These are phyloP conservation scores for Calonectria pseudoturangicola DNA, from an alignment of 2,329 filamentous ascomycete species.

Conservation along the genomic window DNA sequence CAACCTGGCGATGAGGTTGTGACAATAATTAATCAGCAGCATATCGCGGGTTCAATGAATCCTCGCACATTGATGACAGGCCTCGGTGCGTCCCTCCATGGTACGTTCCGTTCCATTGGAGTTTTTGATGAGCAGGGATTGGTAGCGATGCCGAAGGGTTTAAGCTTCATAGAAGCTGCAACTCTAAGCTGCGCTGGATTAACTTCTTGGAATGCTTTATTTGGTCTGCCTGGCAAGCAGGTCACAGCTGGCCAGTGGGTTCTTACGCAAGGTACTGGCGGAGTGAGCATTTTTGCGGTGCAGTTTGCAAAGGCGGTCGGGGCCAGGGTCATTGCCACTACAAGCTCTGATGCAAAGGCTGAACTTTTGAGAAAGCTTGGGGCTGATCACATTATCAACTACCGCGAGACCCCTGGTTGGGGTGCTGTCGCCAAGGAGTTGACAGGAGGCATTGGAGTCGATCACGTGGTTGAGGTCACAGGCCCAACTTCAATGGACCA, in stretches of 20 bases:
- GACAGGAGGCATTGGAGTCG: conserved; percentile 62
- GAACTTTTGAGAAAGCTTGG: conserved; percentile 61
- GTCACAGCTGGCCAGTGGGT: conserved; percentile 60
- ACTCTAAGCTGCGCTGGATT: conserved; percentile 72
- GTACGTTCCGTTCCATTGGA: conserved; percentile 57
- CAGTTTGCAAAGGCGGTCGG: conserved; percentile 64
- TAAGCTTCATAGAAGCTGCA: conserved; percentile 67
- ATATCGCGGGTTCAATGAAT: conserved; percentile 65
- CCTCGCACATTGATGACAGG: background rate
- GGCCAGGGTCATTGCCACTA: conserved; percentile 65
- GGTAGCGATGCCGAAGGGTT: conserved; percentile 72
- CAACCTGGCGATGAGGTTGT: conserved; percentile 22
- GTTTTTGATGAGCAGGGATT: conserved; percentile 71
- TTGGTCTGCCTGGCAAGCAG: conserved; percentile 62
- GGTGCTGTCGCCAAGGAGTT: conserved; percentile 60
- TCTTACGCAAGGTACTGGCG: conserved; percentile 65
- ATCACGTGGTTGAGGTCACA: conserved; percentile 66
- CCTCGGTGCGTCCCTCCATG: conserved; percentile 54
- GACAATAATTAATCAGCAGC: conserved; percentile 74
- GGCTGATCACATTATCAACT: conserved; percentile 66
- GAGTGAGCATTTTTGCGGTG: conserved; percentile 63
- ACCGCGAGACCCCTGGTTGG: conserved; percentile 63
- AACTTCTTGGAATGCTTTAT: conserved; percentile 76
- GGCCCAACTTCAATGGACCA: conserved; percentile 63
- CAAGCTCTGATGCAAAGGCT: conserved; percentile 61